Base-by-base conservation (phyloP, 768 basidiomycete species). In the Suillus subalutaceus region DNA sequence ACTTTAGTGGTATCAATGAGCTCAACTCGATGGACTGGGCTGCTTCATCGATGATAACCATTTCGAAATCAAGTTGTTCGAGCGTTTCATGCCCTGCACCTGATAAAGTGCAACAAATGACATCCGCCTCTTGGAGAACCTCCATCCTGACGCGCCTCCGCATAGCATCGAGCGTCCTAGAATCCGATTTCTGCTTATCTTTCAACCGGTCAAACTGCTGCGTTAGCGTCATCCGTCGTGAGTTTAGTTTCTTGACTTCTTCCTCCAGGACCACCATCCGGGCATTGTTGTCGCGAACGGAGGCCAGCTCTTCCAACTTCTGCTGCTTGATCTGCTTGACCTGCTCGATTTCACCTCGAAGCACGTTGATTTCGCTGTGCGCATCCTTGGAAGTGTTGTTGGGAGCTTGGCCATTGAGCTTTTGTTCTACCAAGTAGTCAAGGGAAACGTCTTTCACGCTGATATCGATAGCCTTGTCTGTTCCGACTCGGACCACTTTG, bases 1-100 rank as follows among this genome's bases (percentile, higher is more conserved):
- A 98, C 76, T 93, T 97, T 68, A 99, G 82, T 46, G 97, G 97
- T 65, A 99, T 99, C 67, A 99, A 79, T 9, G 97, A 94, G 69
- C 93, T 95, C 50, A 98, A 83, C 77, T 99, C 97, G 57, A 98
- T 91, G 18, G 96, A 91, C 77, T 99, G 97, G 1, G 97, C 97
- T 1, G 97, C 97, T 77, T 99, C 97, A 73, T 99, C 97, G 66
- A 99, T 97, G 75, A 99, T 89, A 70, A 99, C 86, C 79, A 97
- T 93, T 71, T 97, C 96, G 74, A 98, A 98, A 62, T 96, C 91
- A 68, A 93, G 86, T 43, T 85, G 82, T 65, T 92, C 88, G 50
- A 99, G 82, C 57, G 85, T 84, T 18, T 97, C 96, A 69, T 97
- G 93, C 5, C 96, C 97, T 20, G 97, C 85, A 40, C 97, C 97